Evolutionary conservation across 1,139 yeast species (phyloP).

Genomic region (Geotrichum klebahnii): DNA sequence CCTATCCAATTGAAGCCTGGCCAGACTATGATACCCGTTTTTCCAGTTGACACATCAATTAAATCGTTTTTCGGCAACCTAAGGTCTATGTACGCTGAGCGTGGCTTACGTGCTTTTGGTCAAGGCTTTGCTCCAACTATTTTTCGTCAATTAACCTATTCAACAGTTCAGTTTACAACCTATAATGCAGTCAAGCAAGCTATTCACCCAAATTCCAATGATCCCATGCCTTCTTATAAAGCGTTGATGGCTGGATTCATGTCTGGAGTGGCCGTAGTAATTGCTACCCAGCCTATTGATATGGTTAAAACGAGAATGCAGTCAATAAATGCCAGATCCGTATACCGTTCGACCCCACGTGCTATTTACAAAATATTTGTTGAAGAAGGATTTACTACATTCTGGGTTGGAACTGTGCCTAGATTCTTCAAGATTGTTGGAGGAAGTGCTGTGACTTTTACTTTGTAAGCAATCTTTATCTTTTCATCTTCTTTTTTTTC

Average conservation of each 20-base stretch:
- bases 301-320: conserved; percentile 87
- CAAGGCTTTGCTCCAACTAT: conserved; percentile 81
- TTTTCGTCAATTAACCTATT: conserved; percentile 70
- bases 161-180: conserved; percentile 79
- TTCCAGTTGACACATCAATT: conserved; percentile 26
- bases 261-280: conserved; percentile 64
- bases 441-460: conserved; percentile 74
- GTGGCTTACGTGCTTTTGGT: conserved; percentile 73
- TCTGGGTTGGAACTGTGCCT: conserved; percentile 81
- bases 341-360: conserved; percentile 60
- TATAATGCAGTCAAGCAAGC: conserved; percentile 71
- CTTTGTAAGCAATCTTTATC: conserved; percentile 45
- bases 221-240: conserved; percentile 29
- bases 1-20: conserved; percentile 12
- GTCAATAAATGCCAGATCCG: conserved; percentile 56
- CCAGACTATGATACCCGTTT: conserved; percentile 15
- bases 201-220: conserved; percentile 38
- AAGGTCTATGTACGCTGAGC: conserved; percentile 57
- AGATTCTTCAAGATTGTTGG: conserved; percentile 72
- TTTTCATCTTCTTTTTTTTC: conserved; percentile 9
- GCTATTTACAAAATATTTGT: conserved; percentile 70
- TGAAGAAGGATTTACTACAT: conserved; percentile 52
- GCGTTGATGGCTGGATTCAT: conserved; percentile 40
- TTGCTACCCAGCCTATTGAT: conserved; percentile 85
- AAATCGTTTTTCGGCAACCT: conserved; percentile 32